A percentile compares a stretch with the other conserved stretches of the same genome.
Evolutionary conservation across 108 stramenopile species (phyloP).

Genomic region (Nannochloropsis salina): DNA sequence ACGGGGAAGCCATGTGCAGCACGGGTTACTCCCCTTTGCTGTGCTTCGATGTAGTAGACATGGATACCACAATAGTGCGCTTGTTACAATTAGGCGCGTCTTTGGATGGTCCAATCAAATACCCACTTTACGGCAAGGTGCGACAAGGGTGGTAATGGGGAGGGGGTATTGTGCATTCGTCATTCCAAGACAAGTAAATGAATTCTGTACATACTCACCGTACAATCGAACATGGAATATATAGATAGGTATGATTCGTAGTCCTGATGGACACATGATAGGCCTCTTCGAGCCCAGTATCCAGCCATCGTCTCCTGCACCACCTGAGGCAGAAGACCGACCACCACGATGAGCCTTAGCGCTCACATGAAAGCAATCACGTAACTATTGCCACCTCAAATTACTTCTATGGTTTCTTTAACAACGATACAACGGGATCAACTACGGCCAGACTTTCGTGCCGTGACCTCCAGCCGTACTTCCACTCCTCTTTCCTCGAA

Average conservation of each 20-base stretch:
- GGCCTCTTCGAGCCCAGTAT: conserved; percentile 49
- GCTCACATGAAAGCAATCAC: too few species aligned
- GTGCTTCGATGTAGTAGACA: conserved; percentile 51
- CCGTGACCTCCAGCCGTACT: too few species aligned
- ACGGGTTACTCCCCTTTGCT: conserved; percentile 48
- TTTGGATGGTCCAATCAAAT: conserved; percentile 54
- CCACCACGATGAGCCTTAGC: too few species aligned
- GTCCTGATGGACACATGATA: conserved; percentile 54
- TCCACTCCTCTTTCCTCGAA: too few species aligned
- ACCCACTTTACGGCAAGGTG: conserved; percentile 49
- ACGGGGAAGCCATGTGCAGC: conserved; percentile 29
- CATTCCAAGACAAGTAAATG: too few species aligned
- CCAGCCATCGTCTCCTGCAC: not conserved
- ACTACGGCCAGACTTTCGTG: too few species aligned
- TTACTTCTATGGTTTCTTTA: too few species aligned
- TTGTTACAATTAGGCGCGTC: conserved; percentile 43
- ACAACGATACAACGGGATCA: too few species aligned
- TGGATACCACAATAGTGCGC: conserved; percentile 45
- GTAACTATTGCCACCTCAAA: too few species aligned
- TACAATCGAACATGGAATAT: too few species aligned
- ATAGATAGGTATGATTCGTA: conserved; percentile 42
- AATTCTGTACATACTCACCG: too few species aligned
- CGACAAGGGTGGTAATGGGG: not conserved
- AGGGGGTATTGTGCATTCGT: too few species aligned
- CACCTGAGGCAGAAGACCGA: not conserved